Evolutionary conservation across 192 early-diverging fungal species (phyloP), one percentile per base, ranked within the genome.

Genomic region (Backusella luteola): DNA sequence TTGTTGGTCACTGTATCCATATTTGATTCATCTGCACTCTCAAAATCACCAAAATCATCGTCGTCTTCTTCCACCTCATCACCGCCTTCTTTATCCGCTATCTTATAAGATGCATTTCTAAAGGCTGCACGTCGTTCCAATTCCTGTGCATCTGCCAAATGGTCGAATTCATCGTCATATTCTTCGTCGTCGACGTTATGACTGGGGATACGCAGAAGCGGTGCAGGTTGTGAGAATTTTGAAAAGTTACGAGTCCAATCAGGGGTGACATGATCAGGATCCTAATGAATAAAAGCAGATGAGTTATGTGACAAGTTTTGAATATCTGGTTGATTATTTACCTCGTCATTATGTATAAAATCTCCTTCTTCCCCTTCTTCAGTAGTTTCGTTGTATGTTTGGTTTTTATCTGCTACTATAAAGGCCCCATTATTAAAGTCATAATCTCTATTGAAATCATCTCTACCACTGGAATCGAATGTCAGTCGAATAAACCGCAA

Each of bases 41-140:
- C 71, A 35, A 81, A 81, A 15, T 75, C 75, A 34, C 76, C 76
- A 46, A 81, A 81, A 9, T 67, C 79, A 76, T 77, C 74, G 36
- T 76, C 63, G 0, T 77, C 66, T 11, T 73, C 38, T 7, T 71
- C 66, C 29, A 73, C 56, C 1, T 39, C 66, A 19, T 70, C 56
- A 6, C 21, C 66, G 21, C 74, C 44, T 36, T 70, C 32, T n/a
- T 46, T 63, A n/a, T 71, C 14, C n/a, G 69, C 52, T 19, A 63
- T 19, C 41, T 69, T 32, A 26, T 66, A 38, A 29, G 11, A 53
- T 21, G 67, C 34, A 38, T 39, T 35, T 68, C 73, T 74, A 69
- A 79, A 42, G 41, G 46, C 34, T 69, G 66, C 73, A 56, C 77
- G 49, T 74, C 77, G 38, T 69, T 74, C 71, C 49, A 73, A 36